Percentiles rank a stretch among this genome's conserved stretches.
Evolutionary conservation across 2,329 filamentous ascomycete species (phyloP).

Genomic region (Ophiocordyceps unilateralis): DNA sequence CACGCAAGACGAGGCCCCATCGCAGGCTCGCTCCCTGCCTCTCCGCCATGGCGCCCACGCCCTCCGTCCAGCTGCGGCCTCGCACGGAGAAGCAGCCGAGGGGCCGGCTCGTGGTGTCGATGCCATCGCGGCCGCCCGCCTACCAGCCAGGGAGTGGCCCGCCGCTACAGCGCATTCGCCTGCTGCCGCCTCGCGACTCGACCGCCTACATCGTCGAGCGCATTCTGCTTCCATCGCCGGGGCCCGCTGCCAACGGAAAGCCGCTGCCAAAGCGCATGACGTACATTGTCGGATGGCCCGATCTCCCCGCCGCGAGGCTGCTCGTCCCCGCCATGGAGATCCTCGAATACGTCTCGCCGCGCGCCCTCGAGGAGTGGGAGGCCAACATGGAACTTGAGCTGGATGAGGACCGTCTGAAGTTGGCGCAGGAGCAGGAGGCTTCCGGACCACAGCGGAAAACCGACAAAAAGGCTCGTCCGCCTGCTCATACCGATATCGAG

Average conservation of each 20-base stretch:
- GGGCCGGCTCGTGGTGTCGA: background rate
- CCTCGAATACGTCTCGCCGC: slow-evolving; percentile 40
- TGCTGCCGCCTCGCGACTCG: slow-evolving; percentile 30
- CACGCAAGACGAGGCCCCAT: too few relatives aligned
- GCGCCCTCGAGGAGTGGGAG: slow-evolving; percentile 39
- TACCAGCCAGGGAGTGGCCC: slow-evolving; percentile 23
- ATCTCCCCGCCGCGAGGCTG: slow-evolving; percentile 29
- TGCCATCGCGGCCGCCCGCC: background rate
- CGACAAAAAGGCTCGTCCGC: slow-evolving; percentile 11
- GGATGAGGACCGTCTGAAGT: slow-evolving; percentile 18
- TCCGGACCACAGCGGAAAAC: background rate
- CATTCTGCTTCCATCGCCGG: slow-evolving; percentile 24
- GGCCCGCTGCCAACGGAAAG: slow-evolving; percentile 15
- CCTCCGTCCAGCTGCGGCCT: background rate
- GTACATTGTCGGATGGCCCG: slow-evolving; percentile 37
- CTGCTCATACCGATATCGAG: slow-evolving; percentile 8
- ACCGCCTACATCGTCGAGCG: slow-evolving; percentile 40
- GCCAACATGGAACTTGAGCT: slow-evolving; percentile 23
- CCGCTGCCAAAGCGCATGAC: slow-evolving; percentile 26
- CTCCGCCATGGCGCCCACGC: background rate
- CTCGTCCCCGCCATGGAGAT: slow-evolving; percentile 28
- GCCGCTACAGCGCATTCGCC: slow-evolving; percentile 25
- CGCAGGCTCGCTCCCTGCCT: too few relatives aligned
- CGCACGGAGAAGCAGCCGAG: background rate
- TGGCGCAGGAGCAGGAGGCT: slow-evolving; percentile 9